These are phyloP conservation scores for Cardamine chenopodiifolia DNA, from an alignment of 345 rosid species.

Conservation along the genomic window DNA sequence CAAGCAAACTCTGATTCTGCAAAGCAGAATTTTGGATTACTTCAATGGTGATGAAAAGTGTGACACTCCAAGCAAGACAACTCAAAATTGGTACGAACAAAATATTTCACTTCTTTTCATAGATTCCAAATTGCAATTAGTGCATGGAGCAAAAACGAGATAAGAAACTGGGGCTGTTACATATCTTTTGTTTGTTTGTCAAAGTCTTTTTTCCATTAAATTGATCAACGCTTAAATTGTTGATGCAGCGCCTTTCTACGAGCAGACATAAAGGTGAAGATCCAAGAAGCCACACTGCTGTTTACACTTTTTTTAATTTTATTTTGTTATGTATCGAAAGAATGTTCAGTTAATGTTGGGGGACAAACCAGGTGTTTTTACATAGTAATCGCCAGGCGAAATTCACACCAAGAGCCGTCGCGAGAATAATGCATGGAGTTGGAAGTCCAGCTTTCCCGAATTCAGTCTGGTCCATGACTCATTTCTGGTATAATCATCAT, in stretches of 20 bases:
- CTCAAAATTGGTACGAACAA: slow-evolving; percentile 40
- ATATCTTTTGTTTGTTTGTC: background rate
- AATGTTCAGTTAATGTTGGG: slow-evolving; percentile 13
- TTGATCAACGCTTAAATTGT: slow-evolving; percentile 42
- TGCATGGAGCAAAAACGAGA: background rate
- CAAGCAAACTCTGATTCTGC: slow-evolving; percentile 41
- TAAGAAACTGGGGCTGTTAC: background rate
- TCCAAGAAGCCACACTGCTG: slow-evolving; percentile 29
- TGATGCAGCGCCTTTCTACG: slow-evolving; percentile 80
- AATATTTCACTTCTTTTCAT: slow-evolving; percentile 3
- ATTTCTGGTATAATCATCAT: slow-evolving; percentile 76
- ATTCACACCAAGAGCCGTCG: slow-evolving; percentile 91
- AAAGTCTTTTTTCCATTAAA: slow-evolving; percentile 12
- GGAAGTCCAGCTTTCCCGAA: slow-evolving; percentile 89
- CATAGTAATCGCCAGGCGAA: slow-evolving; percentile 78
- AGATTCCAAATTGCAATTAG: slow-evolving; percentile 1
- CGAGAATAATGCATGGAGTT: slow-evolving; percentile 94
- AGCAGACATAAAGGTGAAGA: slow-evolving; percentile 91
- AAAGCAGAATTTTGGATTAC: slow-evolving; percentile 40
- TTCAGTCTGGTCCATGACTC: slow-evolving; percentile 77
- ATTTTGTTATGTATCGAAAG: slow-evolving; percentile 4
- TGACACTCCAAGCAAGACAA: slow-evolving; percentile 35
- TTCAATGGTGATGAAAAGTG: slow-evolving; percentile 43
- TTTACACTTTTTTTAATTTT: slow-evolving; percentile 9
- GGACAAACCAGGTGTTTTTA: slow-evolving; percentile 69